These are phyloP conservation scores for Tagetes erecta DNA, from an alignment of 129 eudicot species.

Conservation along the genomic window DNA sequence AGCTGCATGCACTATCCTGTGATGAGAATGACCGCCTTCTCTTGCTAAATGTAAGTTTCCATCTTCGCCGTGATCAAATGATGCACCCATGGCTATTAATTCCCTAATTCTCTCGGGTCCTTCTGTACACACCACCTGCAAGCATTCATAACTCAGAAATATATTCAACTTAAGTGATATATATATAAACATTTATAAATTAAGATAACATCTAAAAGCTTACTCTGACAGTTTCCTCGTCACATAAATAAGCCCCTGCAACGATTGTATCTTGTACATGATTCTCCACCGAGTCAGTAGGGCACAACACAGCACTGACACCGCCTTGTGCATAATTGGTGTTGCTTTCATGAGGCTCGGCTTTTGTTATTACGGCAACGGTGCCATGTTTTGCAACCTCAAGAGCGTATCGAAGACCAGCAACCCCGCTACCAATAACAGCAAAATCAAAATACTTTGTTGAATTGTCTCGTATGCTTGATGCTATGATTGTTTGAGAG, in stretches of 20 bases:
- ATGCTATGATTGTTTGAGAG: constrained; percentile 32
- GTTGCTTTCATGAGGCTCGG: constrained; percentile 98
- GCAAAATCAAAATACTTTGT: constrained; percentile 77
- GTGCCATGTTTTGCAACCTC: constrained; percentile 94
- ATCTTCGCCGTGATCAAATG: constrained; percentile 98
- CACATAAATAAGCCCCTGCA: constrained; percentile 96
- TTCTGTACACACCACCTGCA: constrained; percentile 97
- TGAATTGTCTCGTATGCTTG: constrained; percentile 52
- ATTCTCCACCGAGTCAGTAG: constrained; percentile 87
- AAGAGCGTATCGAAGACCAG: constrained; percentile 98
- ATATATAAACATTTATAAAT: background rate
- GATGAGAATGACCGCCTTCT: constrained; percentile 99
- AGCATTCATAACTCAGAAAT: constrained; percentile 22
- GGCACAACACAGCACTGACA: constrained; percentile 92
- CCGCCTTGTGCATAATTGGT: constrained; percentile 99
- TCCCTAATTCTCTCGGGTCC: constrained; percentile 97
- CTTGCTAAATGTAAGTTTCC: constrained; percentile 97
- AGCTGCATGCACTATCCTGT: constrained; percentile 91
- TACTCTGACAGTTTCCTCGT: constrained; percentile 96
- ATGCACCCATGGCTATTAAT: constrained; percentile 96
- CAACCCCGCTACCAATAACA: constrained; percentile 96
- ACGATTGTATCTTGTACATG: constrained; percentile 97
- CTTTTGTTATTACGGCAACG: constrained; percentile 92
- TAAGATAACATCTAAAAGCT: constrained; percentile 18
- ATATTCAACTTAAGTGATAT: background rate